Evolutionary conservation across 306 rosid genomes (phyloP).

Genomic region (Sindora glabra): DNA sequence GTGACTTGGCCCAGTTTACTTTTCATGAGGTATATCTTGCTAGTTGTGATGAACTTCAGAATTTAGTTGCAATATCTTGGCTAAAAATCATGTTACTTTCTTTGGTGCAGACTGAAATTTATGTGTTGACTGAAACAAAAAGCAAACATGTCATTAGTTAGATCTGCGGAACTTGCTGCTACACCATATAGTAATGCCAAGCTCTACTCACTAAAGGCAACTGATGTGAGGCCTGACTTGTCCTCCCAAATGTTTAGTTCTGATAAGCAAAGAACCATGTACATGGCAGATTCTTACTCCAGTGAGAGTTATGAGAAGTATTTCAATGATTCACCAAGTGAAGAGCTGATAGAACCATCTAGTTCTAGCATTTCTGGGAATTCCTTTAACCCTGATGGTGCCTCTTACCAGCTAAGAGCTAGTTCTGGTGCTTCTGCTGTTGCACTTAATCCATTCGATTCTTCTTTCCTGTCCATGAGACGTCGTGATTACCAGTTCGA

Average conservation of each 20-base stretch:
- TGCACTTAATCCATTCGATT: conserved; percentile 29
- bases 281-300: conserved; percentile 49
- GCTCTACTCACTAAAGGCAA: conserved; percentile 58
- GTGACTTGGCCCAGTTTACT: not conserved
- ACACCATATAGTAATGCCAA: conserved; percentile 53
- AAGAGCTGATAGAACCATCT: conserved; percentile 47
- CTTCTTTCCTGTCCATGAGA: conserved; percentile 26
- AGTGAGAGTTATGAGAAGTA: conserved; percentile 73
- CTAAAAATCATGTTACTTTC: conserved; percentile 15
- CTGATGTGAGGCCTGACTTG: conserved; percentile 38
- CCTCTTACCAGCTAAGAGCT: conserved; percentile 26
- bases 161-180: conserved; percentile 46
- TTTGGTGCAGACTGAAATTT: conserved; percentile 13
- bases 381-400: conserved; percentile 39
- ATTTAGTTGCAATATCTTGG: not conserved
- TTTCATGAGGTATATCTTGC: conserved; percentile 5
- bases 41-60: conserved; percentile 7
- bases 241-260: conserved; percentile 42
- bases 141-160: conserved; percentile 57
- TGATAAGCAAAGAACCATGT: conserved; percentile 38
- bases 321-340: conserved; percentile 64
- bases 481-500: conserved; percentile 26
- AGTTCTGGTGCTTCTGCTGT: conserved; percentile 30
- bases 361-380: conserved; percentile 43
- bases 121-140: conserved; percentile 20